These are phyloP conservation scores for Pterula multifida DNA, from an alignment of 1,284 basidiomycete genomes.

Conservation along the genomic window DNA sequence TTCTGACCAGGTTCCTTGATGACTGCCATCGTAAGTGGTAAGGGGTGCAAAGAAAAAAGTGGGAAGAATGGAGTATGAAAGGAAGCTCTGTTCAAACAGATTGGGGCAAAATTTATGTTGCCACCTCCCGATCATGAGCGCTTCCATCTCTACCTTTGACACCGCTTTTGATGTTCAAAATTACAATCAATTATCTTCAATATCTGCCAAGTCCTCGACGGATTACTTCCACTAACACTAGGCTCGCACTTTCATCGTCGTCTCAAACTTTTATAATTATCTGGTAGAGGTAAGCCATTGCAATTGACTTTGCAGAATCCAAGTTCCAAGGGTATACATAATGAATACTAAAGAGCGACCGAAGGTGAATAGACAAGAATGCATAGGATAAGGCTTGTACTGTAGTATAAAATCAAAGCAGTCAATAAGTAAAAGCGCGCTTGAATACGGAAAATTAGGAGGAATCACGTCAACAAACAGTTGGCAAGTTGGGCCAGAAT, in stretches of 20 bases:
- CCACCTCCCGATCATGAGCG: neutral
- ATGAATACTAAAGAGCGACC: neutral
- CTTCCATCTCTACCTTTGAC: neutral
- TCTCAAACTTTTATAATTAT: no score
- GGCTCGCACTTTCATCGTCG: no score
- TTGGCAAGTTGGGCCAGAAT: no score
- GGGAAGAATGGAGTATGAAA: conserved; percentile 13
- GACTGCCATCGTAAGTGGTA: conserved; percentile 49
- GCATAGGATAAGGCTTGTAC: neutral
- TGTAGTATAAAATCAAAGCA: no score
- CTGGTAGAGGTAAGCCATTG: no score
- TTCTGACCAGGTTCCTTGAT: conserved; percentile 81
- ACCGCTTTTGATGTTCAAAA: neutral
- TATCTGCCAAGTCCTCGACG: neutral
- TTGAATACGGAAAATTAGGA: neutral
- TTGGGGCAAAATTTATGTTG: neutral
- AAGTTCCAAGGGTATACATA: neutral
- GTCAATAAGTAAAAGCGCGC: neutral
- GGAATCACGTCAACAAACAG: neutral
- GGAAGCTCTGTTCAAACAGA: conserved; percentile 9
- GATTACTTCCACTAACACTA: neutral
- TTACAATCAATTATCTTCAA: neutral
- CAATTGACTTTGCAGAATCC: neutral
- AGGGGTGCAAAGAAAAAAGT: conserved; percentile 12
- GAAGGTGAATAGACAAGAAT: neutral